A percentile compares a stretch with the other conserved stretches of the same genome.
Conservation (phyloP, 352 stramenopile genomes). For the Thalassiosira exigua region DNA sequence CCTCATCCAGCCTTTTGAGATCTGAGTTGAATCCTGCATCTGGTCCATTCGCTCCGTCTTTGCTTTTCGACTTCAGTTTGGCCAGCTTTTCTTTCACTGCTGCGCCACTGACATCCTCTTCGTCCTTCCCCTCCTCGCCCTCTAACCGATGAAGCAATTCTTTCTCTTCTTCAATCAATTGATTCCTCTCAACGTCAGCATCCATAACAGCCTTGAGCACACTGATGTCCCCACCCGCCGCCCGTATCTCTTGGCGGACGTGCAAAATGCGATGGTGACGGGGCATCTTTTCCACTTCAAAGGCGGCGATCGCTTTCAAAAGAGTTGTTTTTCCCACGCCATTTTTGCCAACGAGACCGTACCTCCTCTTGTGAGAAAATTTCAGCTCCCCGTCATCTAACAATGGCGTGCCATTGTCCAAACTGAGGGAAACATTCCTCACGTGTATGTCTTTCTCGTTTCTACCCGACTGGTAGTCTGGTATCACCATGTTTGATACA, state of each 20-base stretch:
- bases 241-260: slow-evolving; percentile 71
- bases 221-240: slow-evolving; percentile 82
- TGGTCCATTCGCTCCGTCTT: slow-evolving; percentile 42
- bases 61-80: slow-evolving; percentile 60
- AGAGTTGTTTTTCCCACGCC: slow-evolving; percentile 93
- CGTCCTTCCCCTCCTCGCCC: slow-evolving; percentile 44
- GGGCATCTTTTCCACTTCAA: slow-evolving; percentile 89
- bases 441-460: slow-evolving; percentile 85
- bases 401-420: slow-evolving; percentile 82
- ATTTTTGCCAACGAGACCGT: slow-evolving; percentile 73
- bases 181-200: slow-evolving; percentile 92
- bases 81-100: slow-evolving; percentile 35
- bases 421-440: slow-evolving; percentile 73
- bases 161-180: slow-evolving; percentile 93
- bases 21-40: slow-evolving; percentile 69
- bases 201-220: slow-evolving; percentile 94
- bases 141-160: slow-evolving; percentile 89
- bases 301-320: slow-evolving; percentile 94
- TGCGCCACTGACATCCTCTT: slow-evolving; percentile 12
- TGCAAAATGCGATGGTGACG: slow-evolving; percentile 70
- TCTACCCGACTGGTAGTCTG: slow-evolving; percentile 64
- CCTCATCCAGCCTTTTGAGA: slow-evolving; percentile 77
- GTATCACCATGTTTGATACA: slow-evolving; percentile 78
- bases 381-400: slow-evolving; percentile 83
- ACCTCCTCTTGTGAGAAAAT: slow-evolving; percentile 77